Conservation (phyloP, 2,329 filamentous ascomycete genomes). For the Coniochaeta pulveracea region DNA sequence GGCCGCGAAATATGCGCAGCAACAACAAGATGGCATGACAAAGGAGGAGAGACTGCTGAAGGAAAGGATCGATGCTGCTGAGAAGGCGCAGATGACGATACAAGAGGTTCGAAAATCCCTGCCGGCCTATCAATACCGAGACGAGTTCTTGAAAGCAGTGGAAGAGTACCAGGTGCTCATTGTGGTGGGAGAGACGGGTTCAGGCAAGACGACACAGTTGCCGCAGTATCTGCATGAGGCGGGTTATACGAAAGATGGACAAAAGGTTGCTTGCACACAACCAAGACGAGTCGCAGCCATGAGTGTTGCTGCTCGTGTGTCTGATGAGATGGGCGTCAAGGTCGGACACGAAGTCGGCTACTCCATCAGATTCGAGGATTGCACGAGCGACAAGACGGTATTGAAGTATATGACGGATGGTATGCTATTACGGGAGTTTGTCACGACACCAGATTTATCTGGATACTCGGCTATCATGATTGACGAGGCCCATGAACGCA, state of each 20-base stretch:
- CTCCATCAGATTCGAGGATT: slow-evolving; percentile 88
- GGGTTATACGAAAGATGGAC: slow-evolving; percentile 71
- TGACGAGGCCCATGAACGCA: slow-evolving; percentile 93
- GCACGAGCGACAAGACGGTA: slow-evolving; percentile 80
- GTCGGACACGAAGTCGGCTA: slow-evolving; percentile 91
- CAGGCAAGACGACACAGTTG: slow-evolving; percentile 90
- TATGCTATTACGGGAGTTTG: slow-evolving; percentile 81
- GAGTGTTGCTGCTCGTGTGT: slow-evolving; percentile 92
- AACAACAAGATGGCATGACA: slow-evolving; percentile 36
- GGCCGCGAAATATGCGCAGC: slow-evolving; percentile 13
- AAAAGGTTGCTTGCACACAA: slow-evolving; percentile 88
- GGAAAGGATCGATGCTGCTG: slow-evolving; percentile 75
- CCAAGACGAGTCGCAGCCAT: slow-evolving; percentile 92
- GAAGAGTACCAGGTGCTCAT: slow-evolving; percentile 78
- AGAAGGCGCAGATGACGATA: slow-evolving; percentile 78
- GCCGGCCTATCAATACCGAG: slow-evolving; percentile 80
- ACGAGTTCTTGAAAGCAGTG: slow-evolving; percentile 80
- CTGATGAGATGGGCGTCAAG: slow-evolving; percentile 85
- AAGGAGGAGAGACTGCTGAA: slow-evolving; percentile 71
- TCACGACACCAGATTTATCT: slow-evolving; percentile 75
- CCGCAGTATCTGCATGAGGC: slow-evolving; percentile 90
- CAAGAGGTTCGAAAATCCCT: slow-evolving; percentile 84
- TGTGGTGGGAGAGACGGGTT: slow-evolving; percentile 89
- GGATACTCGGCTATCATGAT: slow-evolving; percentile 88
- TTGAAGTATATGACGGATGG: slow-evolving; percentile 97